Conservation (phyloP, 805 yeast species). For the Lipomyces lipofer region DNA sequence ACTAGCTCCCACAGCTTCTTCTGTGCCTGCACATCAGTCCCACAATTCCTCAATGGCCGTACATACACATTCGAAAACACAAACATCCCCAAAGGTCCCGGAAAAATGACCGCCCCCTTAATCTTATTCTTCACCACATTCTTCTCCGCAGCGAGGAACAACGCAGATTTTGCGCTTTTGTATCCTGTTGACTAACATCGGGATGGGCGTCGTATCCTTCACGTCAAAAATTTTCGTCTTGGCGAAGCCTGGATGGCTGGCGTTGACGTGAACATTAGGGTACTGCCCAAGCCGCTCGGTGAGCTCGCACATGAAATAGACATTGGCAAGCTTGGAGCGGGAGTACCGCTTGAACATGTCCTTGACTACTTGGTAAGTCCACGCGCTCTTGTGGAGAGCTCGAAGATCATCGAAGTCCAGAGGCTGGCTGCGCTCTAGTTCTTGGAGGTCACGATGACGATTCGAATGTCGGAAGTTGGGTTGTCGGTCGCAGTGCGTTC, state of each 20-base stretch:
- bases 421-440: conserved; percentile 3
- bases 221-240: conserved; percentile 20
- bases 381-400: conserved; percentile 2
- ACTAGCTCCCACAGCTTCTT: conserved; percentile 25
- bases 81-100: conserved; percentile 15
- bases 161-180: conserved; percentile 25
- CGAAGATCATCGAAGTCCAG: conserved; percentile 17
- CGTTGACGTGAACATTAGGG: conserved; percentile 25
- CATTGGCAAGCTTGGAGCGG: conserved; percentile 27
- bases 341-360: conserved; percentile 21
- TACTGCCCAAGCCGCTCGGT: conserved; percentile 7
- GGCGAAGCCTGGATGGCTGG: conserved; percentile 28
- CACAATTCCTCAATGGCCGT: conserved; percentile 6
- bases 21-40: conserved; percentile 10
- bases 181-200: conserved; percentile 20
- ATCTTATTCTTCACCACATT: conserved; percentile 6
- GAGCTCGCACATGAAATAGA: conserved; percentile 21
- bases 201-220: too few relatives aligned
- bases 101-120: conserved; percentile 19
- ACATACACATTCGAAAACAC: conserved; percentile 19
- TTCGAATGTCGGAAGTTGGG: conserved; percentile 17
- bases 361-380: conserved; percentile 1
- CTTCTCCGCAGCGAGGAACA: conserved; percentile 21
- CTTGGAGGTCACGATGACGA: conserved; percentile 20
- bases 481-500: conserved; percentile 16